Percentiles rank a stretch among this genome's conserved stretches.
Evolutionary conservation across 2,329 filamentous ascomycete species (phyloP).

Genomic region (Paraphoma chrysanthemicola): DNA sequence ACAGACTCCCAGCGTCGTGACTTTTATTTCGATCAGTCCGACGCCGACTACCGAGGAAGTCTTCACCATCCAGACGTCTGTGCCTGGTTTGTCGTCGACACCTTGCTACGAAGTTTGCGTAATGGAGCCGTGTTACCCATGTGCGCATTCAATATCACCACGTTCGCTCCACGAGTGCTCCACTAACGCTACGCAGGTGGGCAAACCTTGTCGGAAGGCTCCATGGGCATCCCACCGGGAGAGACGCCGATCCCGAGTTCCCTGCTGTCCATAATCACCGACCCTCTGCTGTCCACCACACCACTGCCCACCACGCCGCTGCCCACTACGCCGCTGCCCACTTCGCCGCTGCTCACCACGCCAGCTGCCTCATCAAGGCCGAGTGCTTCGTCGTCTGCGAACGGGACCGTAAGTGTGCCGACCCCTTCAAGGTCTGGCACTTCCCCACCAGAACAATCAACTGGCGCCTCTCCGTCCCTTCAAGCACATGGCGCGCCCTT

Average conservation of each 20-base stretch:
- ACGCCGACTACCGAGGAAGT: conserved; percentile 24
- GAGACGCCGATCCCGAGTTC: conserved; percentile 20
- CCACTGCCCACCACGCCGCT: neutral
- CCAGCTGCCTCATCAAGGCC: neutral
- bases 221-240: conserved; percentile 19
- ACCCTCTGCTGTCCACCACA: neutral
- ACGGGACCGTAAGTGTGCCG: neutral
- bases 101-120: conserved; percentile 35
- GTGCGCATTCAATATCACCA: conserved; percentile 17
- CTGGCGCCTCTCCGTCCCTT: conserved; percentile 24
- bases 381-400: neutral
- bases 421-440: conserved; percentile 8
- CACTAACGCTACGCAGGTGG: conserved; percentile 10
- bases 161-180: neutral
- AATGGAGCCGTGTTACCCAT: conserved; percentile 33
- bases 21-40: conserved; percentile 17
- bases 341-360: neutral
- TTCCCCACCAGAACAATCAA: conserved; percentile 19
- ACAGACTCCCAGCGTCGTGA: conserved; percentile 16
- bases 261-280: neutral
- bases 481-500: conserved; percentile 16
- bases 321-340: neutral
- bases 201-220: conserved; percentile 8
- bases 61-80: conserved; percentile 38
- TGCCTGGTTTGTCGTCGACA: conserved; percentile 20